Evolutionary conservation across 2,329 filamentous ascomycete species (phyloP).

Genomic region (Endocalyx cinctus): DNA sequence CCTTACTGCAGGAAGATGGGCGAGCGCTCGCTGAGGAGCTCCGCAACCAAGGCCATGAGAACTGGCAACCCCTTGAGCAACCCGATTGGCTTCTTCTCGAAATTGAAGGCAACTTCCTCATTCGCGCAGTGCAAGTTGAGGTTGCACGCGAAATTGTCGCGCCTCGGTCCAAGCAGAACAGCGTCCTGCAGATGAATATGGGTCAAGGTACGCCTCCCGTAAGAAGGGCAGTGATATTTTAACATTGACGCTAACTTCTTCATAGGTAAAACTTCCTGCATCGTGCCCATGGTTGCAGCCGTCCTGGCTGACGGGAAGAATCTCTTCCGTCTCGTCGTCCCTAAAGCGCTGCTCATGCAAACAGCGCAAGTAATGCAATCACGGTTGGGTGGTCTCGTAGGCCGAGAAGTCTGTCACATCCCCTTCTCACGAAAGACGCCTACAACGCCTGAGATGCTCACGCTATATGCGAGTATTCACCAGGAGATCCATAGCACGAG

Average conservation of each 20-base stretch:
- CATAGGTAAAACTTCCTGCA: constrained; percentile 53
- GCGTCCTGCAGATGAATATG: constrained; percentile 65
- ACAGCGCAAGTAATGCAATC: constrained; percentile 53
- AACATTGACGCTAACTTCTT: constrained; percentile 4
- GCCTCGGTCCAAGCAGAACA: constrained; percentile 48
- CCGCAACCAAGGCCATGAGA: constrained; percentile 46
- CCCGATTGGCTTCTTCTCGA: constrained; percentile 66
- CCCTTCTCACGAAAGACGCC: constrained; percentile 53
- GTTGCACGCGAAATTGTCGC: constrained; percentile 58
- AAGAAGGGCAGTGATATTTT: not conserved
- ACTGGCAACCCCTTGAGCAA: constrained; percentile 49
- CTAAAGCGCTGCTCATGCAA: constrained; percentile 52
- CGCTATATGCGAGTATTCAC: constrained; percentile 35
- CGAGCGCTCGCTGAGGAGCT: constrained; percentile 37
- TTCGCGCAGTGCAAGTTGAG: constrained; percentile 57
- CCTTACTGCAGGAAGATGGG: constrained; percentile 17
- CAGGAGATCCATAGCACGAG: constrained; percentile 30
- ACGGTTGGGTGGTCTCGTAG: constrained; percentile 51
- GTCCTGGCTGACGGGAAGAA: constrained; percentile 39
- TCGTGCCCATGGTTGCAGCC: constrained; percentile 49
- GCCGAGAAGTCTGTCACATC: constrained; percentile 49
- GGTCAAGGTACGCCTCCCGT: constrained; percentile 38
- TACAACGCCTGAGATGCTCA: constrained; percentile 23
- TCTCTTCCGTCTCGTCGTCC: constrained; percentile 52
- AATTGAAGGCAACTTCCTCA: constrained; percentile 60